These are phyloP conservation scores for Exophiala alcalophila DNA, from an alignment of 2,329 filamentous ascomycete species.

Conservation along the genomic window DNA sequence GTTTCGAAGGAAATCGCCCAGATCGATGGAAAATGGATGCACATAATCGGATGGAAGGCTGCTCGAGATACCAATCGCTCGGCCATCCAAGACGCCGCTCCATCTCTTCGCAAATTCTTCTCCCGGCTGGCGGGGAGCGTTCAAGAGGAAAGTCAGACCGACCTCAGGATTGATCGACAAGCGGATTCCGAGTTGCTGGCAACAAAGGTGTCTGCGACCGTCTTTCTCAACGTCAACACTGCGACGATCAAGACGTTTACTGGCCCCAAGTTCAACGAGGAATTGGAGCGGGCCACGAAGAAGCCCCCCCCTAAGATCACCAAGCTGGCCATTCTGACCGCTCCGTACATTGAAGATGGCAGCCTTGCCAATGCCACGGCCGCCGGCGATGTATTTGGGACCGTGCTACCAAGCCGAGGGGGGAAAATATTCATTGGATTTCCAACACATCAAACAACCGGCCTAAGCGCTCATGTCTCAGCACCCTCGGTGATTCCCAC, in stretches of 20 bases:
- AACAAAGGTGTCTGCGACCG: slow-evolving; percentile 63
- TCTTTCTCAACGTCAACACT: slow-evolving; percentile 85
- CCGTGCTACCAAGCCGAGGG: slow-evolving; percentile 82
- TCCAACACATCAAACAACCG: slow-evolving; percentile 94
- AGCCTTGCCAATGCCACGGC: slow-evolving; percentile 31
- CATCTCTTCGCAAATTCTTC: slow-evolving; percentile 75
- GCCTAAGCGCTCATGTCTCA: slow-evolving; percentile 87
- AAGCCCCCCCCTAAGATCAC: slow-evolving; percentile 90
- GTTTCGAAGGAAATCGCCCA: slow-evolving; percentile 85
- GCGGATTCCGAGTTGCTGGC: slow-evolving; percentile 64
- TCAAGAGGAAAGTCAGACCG: slow-evolving; percentile 18
- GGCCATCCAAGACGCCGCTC: slow-evolving; percentile 45
- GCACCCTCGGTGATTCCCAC: slow-evolving; percentile 96
- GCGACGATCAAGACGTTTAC: slow-evolving; percentile 78
- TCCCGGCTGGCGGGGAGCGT: slow-evolving; percentile 63
- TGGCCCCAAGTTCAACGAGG: slow-evolving; percentile 67
- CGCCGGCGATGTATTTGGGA: slow-evolving; percentile 72
- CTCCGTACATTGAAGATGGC: slow-evolving; percentile 69
- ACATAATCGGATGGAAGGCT: slow-evolving; percentile 78
- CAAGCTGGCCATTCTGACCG: slow-evolving; percentile 81
- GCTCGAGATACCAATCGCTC: slow-evolving; percentile 43
- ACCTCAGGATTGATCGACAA: slow-evolving; percentile 46
- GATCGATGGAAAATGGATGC: slow-evolving; percentile 88
- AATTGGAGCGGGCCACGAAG: slow-evolving; percentile 93
- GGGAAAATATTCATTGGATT: slow-evolving; percentile 97